Evolutionary conservation across 2,329 filamentous ascomycete genomes (phyloP).

Genomic region (Alternaria brassicicola): DNA sequence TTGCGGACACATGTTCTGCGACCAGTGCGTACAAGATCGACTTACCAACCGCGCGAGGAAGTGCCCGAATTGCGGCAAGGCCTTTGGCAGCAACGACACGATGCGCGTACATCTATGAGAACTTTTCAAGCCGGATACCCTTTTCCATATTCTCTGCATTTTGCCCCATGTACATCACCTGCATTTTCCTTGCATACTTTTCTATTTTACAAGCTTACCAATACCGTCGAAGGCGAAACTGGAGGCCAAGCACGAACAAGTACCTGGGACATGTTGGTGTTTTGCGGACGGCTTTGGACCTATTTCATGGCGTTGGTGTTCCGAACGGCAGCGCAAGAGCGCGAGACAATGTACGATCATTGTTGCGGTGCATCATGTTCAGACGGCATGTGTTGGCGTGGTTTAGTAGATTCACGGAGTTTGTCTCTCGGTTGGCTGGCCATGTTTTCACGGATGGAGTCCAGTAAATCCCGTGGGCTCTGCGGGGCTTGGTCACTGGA

Average conservation of each 20-base stretch:
- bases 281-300: slow-evolving; percentile 5
- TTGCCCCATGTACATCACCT: slow-evolving; percentile 18
- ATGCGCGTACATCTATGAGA: slow-evolving; percentile 63
- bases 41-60: slow-evolving; percentile 90
- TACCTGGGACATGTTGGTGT: slow-evolving; percentile 12
- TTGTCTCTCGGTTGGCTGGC: slow-evolving; percentile 3
- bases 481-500: background rate
- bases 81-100: slow-evolving; percentile 88
- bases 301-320: slow-evolving; percentile 9
- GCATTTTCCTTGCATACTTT: slow-evolving; percentile 15
- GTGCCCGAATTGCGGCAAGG: slow-evolving; percentile 90
- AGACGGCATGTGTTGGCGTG: slow-evolving; percentile 13
- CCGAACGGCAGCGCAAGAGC: slow-evolving; percentile 2
- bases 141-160: slow-evolving; percentile 1
- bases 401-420: slow-evolving; percentile 14
- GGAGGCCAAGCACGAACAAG: slow-evolving; percentile 6
- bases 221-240: slow-evolving; percentile 7
- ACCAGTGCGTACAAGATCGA: slow-evolving; percentile 85
- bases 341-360: slow-evolving; percentile 16
- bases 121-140: background rate
- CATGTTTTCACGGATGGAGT: slow-evolving; percentile 7
- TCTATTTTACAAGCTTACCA: slow-evolving; percentile 9
- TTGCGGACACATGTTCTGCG: slow-evolving; percentile 95
- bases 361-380: slow-evolving; percentile 15
- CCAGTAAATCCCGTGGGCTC: slow-evolving; percentile 7